Percentiles rank a stretch among this genome's conserved stretches.
phyloP scores from a whole-genome alignment of 148 eudicot species.

The Silene conica region DNA sequence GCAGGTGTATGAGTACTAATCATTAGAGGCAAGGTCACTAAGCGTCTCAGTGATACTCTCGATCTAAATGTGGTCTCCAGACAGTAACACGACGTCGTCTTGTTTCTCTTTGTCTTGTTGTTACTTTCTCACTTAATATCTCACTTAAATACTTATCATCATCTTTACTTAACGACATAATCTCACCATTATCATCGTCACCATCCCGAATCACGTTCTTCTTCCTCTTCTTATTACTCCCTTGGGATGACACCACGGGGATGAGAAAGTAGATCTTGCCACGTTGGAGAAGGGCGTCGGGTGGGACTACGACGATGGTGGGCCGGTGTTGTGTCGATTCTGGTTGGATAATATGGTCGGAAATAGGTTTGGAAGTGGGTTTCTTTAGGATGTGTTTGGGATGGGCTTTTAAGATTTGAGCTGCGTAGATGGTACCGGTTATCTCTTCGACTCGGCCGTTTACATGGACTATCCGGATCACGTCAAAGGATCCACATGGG shows the following conservation, averaged over 20 bases:
- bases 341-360: constrained; percentile 1
- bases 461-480: constrained; percentile 76
- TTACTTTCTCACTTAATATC: constrained; percentile 54
- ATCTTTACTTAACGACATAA: constrained; percentile 10
- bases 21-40: constrained; percentile 11
- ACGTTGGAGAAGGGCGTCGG: constrained; percentile 71
- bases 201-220: constrained; percentile 1
- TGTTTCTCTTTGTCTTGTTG: constrained; percentile 48
- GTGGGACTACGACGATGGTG: constrained; percentile 55
- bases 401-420: constrained; percentile 52
- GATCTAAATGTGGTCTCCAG: constrained; percentile 78
- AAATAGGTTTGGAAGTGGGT: constrained; percentile 36
- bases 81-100: constrained; percentile 62
- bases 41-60: constrained; percentile 51
- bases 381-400: constrained; percentile 71
- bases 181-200: not conserved
- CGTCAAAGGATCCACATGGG: constrained; percentile 83
- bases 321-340: constrained; percentile 10
- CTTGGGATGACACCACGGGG: constrained; percentile 21
- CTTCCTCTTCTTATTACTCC: constrained; percentile 24
- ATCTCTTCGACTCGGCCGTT: constrained; percentile 82
- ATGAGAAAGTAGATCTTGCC: constrained; percentile 85
- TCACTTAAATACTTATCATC: constrained; percentile 76
- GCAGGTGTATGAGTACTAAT: too few relatives aligned
- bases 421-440: constrained; percentile 46